Base-by-base conservation (phyloP, 2,329 filamentous ascomycete species). In the Pezicula neosporulosa region DNA sequence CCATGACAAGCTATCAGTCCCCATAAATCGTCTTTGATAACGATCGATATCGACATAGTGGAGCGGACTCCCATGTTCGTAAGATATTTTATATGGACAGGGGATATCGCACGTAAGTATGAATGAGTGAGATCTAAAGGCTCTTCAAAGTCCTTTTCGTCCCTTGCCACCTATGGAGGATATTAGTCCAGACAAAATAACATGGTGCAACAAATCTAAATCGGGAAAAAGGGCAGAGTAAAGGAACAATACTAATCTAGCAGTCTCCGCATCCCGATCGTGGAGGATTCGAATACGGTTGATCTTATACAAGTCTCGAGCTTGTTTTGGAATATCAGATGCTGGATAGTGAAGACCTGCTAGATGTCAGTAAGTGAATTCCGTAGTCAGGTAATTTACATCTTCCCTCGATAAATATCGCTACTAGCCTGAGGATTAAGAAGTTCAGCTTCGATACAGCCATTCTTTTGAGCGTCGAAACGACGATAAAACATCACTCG, bases 21-120 rank as follows among this genome's bases (percentile, higher is more conserved):
- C 91, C 91, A 96, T 0, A 96, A 72, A 59, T 94, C 87, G 58
- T 81, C 77, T 60, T 94, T 92, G 0, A 88, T 88, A 53, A 90
- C 93, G 63, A 95, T 88, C 1, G 90, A 94, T 54, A 96, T 90
- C 0, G 90, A 96, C 89, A 96, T 95, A 55, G 90, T 94, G 0
- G 90, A 90, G 6, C 90, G 83, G 2, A 95, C 90, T 4, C 84
- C 86, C 90, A 96, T 96, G 66, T 96, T 90, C 9, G 73, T 79
- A 3, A 96, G 75, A 59, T 96, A 96, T 63, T 94, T 94, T 49
- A 94, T 67, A 64, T 94, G 89, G 39, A 95, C 90, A 0, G 90
- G 90, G 0, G 89, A 94, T 81, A 95, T 96, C 58, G 91, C 90
- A 39, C 90, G 83, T 1, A 95, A 78, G 63, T 95, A 95, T 0